Base-by-base conservation (phyloP, 179 eudicot genomes). In the Spinacia oleracea region DNA sequence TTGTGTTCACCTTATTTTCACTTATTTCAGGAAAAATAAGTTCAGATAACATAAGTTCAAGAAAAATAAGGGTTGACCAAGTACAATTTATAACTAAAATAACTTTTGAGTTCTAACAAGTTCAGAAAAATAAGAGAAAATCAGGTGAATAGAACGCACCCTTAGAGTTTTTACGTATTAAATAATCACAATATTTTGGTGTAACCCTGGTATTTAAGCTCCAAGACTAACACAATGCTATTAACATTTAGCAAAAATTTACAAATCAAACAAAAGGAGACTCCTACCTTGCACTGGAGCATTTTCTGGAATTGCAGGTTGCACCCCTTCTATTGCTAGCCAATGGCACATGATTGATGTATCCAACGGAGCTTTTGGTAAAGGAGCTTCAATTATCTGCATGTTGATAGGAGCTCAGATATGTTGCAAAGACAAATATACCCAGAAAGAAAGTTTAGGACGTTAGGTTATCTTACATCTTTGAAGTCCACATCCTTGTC, bases 311-410 rank as follows among this genome's bases (percentile, higher is more conserved):
- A 91, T 91, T 16, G 92, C 93, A 82, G 98, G 98, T 83, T 95
- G 98, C 70, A 95, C 92, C 38, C 98, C 98, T 86, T 95, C 98
- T 79, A 95, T 89, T 79, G 98, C 98, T 74, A 93, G 88, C 98
- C 98, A 93, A 76, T 95, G 98, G 82, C 89, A 85, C 79, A 81
- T 77, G 74, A 95, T 78, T 29, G 93, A 81, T 66, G 96, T 88
- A 82, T 95, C 98, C n/a, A 86, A 89, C 74, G 98, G 97, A 63
- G 97, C 92, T 84, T 87, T 95, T 9, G 98, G 94, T 77, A 93
- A 80, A 78, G 98, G 97, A 67, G 97, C 93, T 86, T 95, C 97
- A 89, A 95, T 95, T 66, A 95, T 93, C 98, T 95, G 74, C 35
- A 66, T 18, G 23, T 46, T 21, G 64, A 78, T 68, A 53, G 9